Evolutionary conservation across 768 basidiomycete genomes (phyloP), one percentile per base, ranked within the genome.

Genomic region (Phaeotremella skinneri): DNA sequence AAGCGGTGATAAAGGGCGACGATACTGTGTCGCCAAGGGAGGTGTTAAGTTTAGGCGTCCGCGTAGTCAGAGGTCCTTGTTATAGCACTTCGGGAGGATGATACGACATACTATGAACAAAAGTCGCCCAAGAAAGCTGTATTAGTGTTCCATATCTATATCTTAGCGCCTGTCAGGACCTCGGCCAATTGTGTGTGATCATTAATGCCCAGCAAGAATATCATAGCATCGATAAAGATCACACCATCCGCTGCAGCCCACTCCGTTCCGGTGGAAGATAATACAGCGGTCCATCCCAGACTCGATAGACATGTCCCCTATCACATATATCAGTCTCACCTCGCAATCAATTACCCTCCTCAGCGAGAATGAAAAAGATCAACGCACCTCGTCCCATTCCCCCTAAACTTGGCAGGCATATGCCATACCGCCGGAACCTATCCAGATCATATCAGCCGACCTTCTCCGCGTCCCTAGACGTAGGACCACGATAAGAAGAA

Each of bases 371-470:
- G 30, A 25, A 47, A n/a, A 53, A n/a, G 21, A 43, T 17, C 4
- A 11, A 52, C 59, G 37, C 57, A 66, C 61, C 73, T 51, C 29
- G 60, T 62, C 3, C 76, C 76, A 13, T 75, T 64, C 20, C 58
- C 72, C 45, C 71, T 47, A 61, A 77, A 78, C 55, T 63, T 63
- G 13, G 41, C 23, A 1, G 76, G 72, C 68, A 78, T 69, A 11
- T 67, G 61, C 76, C 76, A 78, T 16, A 62, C 60, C 61, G 82
- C 79, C 2, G 85, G 83, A 45, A 45, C 43, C 43, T 11, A 73
- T 58, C 68, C 68, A 29, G 13, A 45, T 6, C 16, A n/a, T 0
- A 17, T 23, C 37, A n/a, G n/a, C n/a, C n/a, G n/a, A n/a, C n/a
- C n/a, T n/a, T n/a, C n/a, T n/a, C n/a, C n/a, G n/a, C n/a, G n/a